phyloP scores from a whole-genome alignment of 306 rosid species.

The Erythrophleum fordii region DNA sequence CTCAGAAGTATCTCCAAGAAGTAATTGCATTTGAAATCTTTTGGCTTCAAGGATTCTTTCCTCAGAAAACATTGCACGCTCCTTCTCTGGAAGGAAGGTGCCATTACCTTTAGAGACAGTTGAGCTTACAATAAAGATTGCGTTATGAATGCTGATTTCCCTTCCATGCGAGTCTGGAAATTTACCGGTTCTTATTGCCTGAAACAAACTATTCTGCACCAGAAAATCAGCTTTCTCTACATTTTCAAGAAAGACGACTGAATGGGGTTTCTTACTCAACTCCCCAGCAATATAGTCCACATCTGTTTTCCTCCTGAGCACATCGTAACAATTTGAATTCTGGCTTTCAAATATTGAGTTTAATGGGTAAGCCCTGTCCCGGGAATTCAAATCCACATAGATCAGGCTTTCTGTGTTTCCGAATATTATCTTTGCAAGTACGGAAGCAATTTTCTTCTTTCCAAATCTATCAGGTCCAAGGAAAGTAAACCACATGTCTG shows the following conservation, averaged over 20 bases:
- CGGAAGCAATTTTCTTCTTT: conserved; percentile 70
- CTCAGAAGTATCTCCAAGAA: conserved; percentile 41
- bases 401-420: conserved; percentile 67
- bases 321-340: conserved; percentile 50
- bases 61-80: conserved; percentile 58
- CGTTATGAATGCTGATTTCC: conserved; percentile 61
- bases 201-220: conserved; percentile 69
- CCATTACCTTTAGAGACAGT: conserved; percentile 38
- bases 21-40: conserved; percentile 70
- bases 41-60: conserved; percentile 71
- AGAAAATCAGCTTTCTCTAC: conserved; percentile 75
- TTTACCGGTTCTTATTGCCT: conserved; percentile 75
- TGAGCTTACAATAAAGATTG: conserved; percentile 61
- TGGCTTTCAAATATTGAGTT: conserved; percentile 59
- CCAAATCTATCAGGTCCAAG: conserved; percentile 85
- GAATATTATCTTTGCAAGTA: conserved; percentile 68
- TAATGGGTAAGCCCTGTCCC: conserved; percentile 41
- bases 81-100: conserved; percentile 33
- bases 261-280: conserved; percentile 69
- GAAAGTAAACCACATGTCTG: conserved; percentile 79
- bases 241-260: conserved; percentile 74
- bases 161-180: conserved; percentile 79
- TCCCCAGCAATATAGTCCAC: conserved; percentile 76
- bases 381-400: conserved; percentile 62
- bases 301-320: conserved; percentile 68